Evolutionary conservation across 345 rosid species (phyloP).

Genomic region (Eucalyptus tenuipes): DNA sequence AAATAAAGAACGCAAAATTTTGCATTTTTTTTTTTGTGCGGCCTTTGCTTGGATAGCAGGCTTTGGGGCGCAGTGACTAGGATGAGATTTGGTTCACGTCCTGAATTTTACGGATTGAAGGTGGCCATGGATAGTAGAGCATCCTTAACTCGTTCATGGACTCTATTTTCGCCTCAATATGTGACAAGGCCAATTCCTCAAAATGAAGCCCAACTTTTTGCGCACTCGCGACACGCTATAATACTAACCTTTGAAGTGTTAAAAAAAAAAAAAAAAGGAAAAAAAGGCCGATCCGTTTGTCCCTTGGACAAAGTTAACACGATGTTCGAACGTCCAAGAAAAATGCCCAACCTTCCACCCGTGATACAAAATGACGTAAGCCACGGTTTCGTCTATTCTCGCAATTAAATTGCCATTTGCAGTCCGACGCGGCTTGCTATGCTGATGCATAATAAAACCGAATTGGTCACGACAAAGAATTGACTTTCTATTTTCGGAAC

Average conservation of each 20-base stretch:
- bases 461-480: background rate
- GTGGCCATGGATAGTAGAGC: background rate
- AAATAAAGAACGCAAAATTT: too few species aligned
- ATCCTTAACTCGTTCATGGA: background rate
- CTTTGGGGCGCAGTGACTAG: background rate
- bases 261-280: too few species aligned
- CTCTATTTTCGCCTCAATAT: background rate
- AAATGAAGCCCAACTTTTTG: background rate
- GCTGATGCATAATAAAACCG: background rate
- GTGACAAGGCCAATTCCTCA: background rate
- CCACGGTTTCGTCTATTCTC: background rate
- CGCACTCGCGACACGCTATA: background rate
- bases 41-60: background rate
- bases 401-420: background rate
- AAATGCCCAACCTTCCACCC: background rate
- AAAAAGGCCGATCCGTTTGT: background rate
- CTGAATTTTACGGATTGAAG: background rate
- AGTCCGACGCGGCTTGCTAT: background rate
- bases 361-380: background rate
- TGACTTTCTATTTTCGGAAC: background rate
- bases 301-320: background rate
- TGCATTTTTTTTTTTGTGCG: too few species aligned
- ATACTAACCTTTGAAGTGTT: background rate
- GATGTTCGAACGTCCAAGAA: background rate
- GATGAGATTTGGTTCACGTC: background rate